phyloP scores from a whole-genome alignment of 495 filamentous ascomycete species.

The Penicillium antarcticum region DNA sequence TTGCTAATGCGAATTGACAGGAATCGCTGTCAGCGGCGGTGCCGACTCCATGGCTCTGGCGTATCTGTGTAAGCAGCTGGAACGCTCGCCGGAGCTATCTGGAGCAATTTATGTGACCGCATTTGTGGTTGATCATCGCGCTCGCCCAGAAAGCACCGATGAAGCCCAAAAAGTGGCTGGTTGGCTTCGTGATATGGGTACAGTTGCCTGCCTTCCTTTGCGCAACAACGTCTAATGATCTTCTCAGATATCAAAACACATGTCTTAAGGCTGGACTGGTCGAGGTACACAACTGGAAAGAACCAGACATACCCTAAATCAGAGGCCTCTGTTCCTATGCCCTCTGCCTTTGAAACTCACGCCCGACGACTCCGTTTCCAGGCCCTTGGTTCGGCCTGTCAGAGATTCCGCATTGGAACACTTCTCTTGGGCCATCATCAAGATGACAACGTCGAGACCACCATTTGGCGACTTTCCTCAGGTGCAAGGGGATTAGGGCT shows the following conservation, averaged over 20 bases:
- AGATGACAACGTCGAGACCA: conserved; percentile 85
- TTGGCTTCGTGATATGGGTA: conserved; percentile 47
- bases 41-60: conserved; percentile 96
- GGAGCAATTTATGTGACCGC: conserved; percentile 47
- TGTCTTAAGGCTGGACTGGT: conserved; percentile 53
- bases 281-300: conserved; percentile 3
- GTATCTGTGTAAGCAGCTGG: conserved; percentile 57
- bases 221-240: conserved; percentile 11
- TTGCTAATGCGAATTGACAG: conserved; percentile 38
- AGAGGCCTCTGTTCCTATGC: conserved; percentile 38
- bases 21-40: conserved; percentile 84
- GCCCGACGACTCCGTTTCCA: conserved; percentile 75
- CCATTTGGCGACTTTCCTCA: conserved; percentile 67
- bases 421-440: conserved; percentile 79
- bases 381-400: conserved; percentile 61
- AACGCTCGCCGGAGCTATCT: conserved; percentile 16
- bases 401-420: conserved; percentile 39
- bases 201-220: conserved; percentile 1
- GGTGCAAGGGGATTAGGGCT: conserved; percentile 64
- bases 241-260: conserved; percentile 45
- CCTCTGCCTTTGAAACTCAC: conserved; percentile 70
- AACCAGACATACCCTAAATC: conserved; percentile 5
- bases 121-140: conserved; percentile 77
- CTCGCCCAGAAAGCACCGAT: conserved; percentile 60
- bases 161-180: conserved; percentile 63